Conservation (phyloP, 352 stramenopile species). For the Phytophthora pistaciae region DNA sequence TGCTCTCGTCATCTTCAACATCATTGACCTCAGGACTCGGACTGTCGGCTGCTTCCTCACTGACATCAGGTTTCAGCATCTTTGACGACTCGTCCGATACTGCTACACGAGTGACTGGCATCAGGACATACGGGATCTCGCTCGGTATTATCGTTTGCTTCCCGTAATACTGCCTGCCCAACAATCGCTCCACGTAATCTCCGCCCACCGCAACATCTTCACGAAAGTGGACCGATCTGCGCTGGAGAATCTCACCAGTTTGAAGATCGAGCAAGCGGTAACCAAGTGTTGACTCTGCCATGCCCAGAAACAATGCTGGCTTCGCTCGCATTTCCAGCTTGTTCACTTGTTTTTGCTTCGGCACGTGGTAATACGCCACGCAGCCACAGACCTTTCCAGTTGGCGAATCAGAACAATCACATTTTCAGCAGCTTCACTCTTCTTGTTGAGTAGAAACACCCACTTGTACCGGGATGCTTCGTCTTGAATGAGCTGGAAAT, state of each 20-base stretch:
- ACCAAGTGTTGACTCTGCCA: slow-evolving; percentile 3
- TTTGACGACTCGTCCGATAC: not conserved
- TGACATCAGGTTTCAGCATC: no score
- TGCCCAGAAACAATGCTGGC: slow-evolving; percentile 9
- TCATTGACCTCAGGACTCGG: not conserved
- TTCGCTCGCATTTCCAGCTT: slow-evolving; percentile 7
- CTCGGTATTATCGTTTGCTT: not conserved
- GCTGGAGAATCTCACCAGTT: slow-evolving; percentile 7
- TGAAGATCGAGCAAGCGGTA: slow-evolving; percentile 11
- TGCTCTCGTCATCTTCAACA: not conserved
- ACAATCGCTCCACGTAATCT: slow-evolving; percentile 3
- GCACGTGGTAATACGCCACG: slow-evolving; percentile 8
- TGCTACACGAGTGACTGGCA: slow-evolving; percentile 6
- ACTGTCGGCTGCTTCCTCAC: no score
- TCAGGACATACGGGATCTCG: slow-evolving; percentile 3
- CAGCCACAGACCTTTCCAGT: slow-evolving; percentile 6
- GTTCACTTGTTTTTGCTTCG: not conserved
- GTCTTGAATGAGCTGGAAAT: slow-evolving; percentile 21
- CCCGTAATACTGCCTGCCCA: slow-evolving; percentile 1
- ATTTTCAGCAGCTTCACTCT: not conserved
- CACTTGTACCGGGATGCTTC: slow-evolving; percentile 21
- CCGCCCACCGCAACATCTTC: slow-evolving; percentile 10
- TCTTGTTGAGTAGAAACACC: slow-evolving; percentile 7
- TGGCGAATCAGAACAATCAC: not conserved
- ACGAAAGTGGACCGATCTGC: slow-evolving; percentile 12